Base-by-base conservation (phyloP, 805 yeast species). In the Pichia californica region DNA sequence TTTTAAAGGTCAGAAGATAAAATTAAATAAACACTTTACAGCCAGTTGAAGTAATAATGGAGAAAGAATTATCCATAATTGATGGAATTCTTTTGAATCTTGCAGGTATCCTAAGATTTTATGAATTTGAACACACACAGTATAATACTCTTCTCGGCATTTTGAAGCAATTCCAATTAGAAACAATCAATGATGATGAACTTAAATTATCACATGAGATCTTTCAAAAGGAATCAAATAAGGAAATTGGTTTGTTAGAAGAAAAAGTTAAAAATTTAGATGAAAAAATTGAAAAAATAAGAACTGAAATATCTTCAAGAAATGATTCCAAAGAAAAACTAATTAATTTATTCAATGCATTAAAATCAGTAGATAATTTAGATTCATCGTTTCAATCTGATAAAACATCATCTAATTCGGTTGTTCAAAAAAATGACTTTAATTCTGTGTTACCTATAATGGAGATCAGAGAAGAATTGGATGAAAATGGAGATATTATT, bases 391-490 rank as follows among this genome's bases (percentile, higher is more conserved):
- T n/a, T n/a, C n/a, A n/a, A n/a, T n/a, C n/a, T n/a, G n/a, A n/a
- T n/a, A n/a, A n/a, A n/a, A n/a, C n/a, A n/a, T n/a, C n/a, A n/a
- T n/a, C 36, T 7, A 15, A 5, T 11, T 23, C 23, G 15, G 36
- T 16, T 11, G 23, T 11, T 32, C 18, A 11, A n/a, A n/a, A n/a
- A n/a, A n/a, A n/a, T n/a, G n/a, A n/a, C n/a, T n/a, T 23, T 9
- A 23, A 23, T 23, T 23, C 14, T 8, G 35, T 28, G 6, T 20
- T 80, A 2, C 88, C 87, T 1, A 66, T 85, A 20, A 77, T 88
- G 79, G 96, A 88, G 45, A 89, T 89, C 19, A 70, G 80, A 41
- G 97, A 88, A 56, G 84, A 80, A 41, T 61, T 89, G 31, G 96
- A 88, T 60, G 96, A 86, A 1, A 80, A 84, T n/a, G 96, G 79